phyloP scores from a whole-genome alignment of 192 early-diverging fungal genomes.

The Paraglomus occultum region DNA sequence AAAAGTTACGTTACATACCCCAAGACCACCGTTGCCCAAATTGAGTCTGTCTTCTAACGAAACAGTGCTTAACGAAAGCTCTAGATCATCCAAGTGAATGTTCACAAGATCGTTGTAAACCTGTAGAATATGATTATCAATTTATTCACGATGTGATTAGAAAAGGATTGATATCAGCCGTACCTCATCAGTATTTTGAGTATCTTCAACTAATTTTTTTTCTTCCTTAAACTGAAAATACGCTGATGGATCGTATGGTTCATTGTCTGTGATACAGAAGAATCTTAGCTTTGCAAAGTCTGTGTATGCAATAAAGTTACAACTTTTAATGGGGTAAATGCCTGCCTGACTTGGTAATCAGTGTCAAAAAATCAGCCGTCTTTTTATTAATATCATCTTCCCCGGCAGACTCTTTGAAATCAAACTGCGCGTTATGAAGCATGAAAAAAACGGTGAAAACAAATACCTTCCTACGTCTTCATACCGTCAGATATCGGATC shows the following conservation, averaged over 20 bases:
- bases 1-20: not conserved
- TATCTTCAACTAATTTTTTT: conserved; percentile 3
- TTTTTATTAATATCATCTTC: conserved; percentile 1
- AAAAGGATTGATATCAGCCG: not conserved
- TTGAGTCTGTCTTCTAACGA: conserved; percentile 14
- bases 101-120: conserved; percentile 17
- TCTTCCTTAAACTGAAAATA: conserved; percentile 22
- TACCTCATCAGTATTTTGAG: conserved; percentile 1
- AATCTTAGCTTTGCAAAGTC: not conserved
- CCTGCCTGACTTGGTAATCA: conserved; percentile 16
- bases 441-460: no score
- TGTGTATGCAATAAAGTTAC: not conserved
- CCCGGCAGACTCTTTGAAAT: not conserved
- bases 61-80: conserved; percentile 12
- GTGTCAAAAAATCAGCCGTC: not conserved
- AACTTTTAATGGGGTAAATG: not conserved
- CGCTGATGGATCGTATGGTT: conserved; percentile 12
- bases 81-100: conserved; percentile 10
- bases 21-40: conserved; percentile 15
- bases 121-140: not conserved
- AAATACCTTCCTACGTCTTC: no score
- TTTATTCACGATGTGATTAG: not conserved
- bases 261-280: not conserved
- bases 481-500: no score
- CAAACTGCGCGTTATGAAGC: no score